Conservation (phyloP, 768 basidiomycete species). For the Asterophora parasitica region DNA sequence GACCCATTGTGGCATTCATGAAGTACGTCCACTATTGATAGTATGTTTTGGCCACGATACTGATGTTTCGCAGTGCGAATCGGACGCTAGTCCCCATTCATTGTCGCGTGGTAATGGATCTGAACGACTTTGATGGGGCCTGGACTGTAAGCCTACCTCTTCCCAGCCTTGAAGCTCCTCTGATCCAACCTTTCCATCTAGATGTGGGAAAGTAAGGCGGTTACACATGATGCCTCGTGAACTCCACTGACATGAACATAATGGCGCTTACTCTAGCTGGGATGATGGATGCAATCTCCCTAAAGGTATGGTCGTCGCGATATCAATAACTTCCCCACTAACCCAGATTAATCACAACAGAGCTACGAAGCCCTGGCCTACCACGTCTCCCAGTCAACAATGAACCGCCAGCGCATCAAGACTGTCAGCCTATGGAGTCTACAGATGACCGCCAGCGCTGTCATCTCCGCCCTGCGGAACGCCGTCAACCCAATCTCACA, state of each 20-base stretch:
- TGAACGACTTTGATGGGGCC: conserved; percentile 89
- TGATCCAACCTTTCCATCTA: conserved; percentile 23
- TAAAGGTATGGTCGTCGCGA: conserved; percentile 49
- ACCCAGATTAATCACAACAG: conserved; percentile 27
- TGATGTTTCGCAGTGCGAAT: conserved; percentile 60
- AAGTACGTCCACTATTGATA: conserved; percentile 53
- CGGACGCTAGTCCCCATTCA: conserved; percentile 92
- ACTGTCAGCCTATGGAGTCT: conserved; percentile 93
- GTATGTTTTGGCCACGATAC: background rate
- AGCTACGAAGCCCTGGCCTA: conserved; percentile 91
- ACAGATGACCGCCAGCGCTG: conserved; percentile 87
- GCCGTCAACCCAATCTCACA: conserved; percentile 66
- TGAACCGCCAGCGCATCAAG: conserved; percentile 79
- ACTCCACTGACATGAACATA: conserved; percentile 12
- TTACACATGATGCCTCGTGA: background rate
- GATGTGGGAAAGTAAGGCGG: conserved; percentile 87
- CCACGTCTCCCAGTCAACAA: conserved; percentile 88
- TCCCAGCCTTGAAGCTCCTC: conserved; percentile 8
- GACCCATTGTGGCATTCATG: conserved; percentile 98
- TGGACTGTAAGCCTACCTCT: conserved; percentile 74
- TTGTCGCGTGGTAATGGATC: conserved; percentile 79
- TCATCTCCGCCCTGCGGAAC: conserved; percentile 71
- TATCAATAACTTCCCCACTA: background rate
- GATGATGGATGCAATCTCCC: conserved; percentile 84
- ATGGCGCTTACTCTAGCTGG: conserved; percentile 54